Conservation (phyloP, 2,329 filamentous ascomycete species). For the Penicillium sp. region DNA sequence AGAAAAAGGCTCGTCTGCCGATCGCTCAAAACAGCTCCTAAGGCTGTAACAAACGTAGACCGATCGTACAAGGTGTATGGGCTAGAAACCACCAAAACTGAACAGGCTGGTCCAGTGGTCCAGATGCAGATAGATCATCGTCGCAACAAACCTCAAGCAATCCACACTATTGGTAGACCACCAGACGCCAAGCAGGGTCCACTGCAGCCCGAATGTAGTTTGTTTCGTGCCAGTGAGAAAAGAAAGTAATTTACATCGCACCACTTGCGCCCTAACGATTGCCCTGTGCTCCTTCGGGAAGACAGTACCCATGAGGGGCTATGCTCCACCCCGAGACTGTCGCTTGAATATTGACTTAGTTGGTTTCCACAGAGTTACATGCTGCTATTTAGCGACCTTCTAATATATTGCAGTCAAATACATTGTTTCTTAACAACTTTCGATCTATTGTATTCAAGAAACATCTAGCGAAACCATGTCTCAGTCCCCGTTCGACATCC, state of each 20-base stretch:
- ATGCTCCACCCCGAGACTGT: slow-evolving; percentile 1
- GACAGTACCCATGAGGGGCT: neutral
- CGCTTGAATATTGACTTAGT: too few relatives aligned
- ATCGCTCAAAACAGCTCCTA: neutral
- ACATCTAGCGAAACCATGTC: slow-evolving; percentile 8
- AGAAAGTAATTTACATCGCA: neutral
- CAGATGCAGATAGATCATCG: neutral
- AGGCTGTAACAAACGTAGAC: neutral
- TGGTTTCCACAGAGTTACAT: neutral
- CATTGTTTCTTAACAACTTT: neutral
- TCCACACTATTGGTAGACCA: neutral
- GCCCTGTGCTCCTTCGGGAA: neutral
- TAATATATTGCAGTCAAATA: neutral
- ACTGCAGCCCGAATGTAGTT: neutral
- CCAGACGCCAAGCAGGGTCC: neutral
- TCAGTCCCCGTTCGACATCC: slow-evolving; percentile 31
- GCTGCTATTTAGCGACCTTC: neutral
- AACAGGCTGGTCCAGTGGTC: neutral
- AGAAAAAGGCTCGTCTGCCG: neutral
- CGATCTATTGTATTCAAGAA: neutral
- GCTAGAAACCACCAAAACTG: neutral
- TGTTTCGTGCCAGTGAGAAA: neutral
- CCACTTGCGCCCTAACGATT: neutral
- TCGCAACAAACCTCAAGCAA: neutral
- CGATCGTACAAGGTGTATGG: neutral